These are phyloP conservation scores for Diaporthe sp. DNA, from an alignment of 2,329 filamentous ascomycete species.

Conservation along the genomic window DNA sequence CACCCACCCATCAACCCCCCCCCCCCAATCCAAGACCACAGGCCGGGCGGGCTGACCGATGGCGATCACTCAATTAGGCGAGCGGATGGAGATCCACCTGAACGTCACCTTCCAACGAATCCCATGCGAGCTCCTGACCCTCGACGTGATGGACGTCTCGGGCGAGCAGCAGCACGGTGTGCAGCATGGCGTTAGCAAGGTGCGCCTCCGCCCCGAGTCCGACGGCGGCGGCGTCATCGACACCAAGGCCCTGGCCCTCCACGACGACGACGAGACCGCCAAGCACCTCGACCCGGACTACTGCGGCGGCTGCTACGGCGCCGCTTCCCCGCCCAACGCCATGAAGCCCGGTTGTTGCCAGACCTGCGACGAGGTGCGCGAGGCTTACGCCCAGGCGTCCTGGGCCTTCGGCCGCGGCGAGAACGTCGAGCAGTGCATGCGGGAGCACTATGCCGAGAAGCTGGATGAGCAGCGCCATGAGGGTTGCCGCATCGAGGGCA, in stretches of 20 bases:
- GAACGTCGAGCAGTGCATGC: slow-evolving; percentile 92
- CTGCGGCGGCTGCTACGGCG: slow-evolving; percentile 94
- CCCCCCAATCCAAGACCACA: slow-evolving; percentile 25
- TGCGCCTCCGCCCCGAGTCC: slow-evolving; percentile 76
- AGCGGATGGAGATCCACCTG: slow-evolving; percentile 99
- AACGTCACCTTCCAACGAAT: slow-evolving; percentile 96
- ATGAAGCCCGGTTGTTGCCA: slow-evolving; percentile 92
- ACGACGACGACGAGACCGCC: slow-evolving; percentile 74
- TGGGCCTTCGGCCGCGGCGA: slow-evolving; percentile 97
- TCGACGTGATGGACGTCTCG: slow-evolving; percentile 99
- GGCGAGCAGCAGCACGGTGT: slow-evolving; percentile 97
- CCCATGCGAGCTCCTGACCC: slow-evolving; percentile 93
- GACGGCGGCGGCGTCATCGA: slow-evolving; percentile 85
- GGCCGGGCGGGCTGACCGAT: slow-evolving; percentile 30
- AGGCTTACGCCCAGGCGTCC: slow-evolving; percentile 87
- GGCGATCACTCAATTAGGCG: slow-evolving; percentile 63
- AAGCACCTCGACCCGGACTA: slow-evolving; percentile 89
- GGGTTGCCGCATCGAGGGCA: slow-evolving; percentile 93
- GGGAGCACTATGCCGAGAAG: slow-evolving; percentile 92
- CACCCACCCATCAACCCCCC: background rate
- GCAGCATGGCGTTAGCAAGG: slow-evolving; percentile 91
- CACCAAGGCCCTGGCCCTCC: slow-evolving; percentile 74
- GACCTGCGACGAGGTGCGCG: slow-evolving; percentile 95
- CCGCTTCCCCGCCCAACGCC: slow-evolving; percentile 75
- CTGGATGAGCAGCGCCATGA: slow-evolving; percentile 89